Conservation (phyloP, 1,284 basidiomycete species). For the Cutaneotrichosporon mucoides region DNA sequence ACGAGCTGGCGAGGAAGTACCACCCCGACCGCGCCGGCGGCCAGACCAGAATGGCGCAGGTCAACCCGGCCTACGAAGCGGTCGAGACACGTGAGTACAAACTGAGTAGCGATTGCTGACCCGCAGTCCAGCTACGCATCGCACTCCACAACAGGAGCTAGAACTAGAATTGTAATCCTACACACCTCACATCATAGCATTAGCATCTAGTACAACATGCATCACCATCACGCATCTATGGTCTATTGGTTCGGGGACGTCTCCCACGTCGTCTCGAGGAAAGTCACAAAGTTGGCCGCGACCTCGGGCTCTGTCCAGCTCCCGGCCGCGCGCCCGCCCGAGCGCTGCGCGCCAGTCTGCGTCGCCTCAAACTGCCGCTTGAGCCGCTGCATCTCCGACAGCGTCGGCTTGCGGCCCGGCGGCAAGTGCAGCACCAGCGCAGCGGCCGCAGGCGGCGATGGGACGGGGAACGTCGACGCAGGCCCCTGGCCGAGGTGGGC, state of each 20-base stretch:
- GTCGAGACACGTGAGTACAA: constrained; percentile 11
- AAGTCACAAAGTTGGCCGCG: constrained; percentile 67
- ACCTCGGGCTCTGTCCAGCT: constrained; percentile 73
- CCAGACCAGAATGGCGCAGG: constrained; percentile 3
- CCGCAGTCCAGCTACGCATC: constrained; percentile 2
- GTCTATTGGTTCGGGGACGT: constrained; percentile 13
- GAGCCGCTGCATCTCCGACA: constrained; percentile 76
- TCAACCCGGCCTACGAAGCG: constrained; percentile 15
- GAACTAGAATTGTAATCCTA: background rate
- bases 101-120: background rate
- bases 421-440: constrained; percentile 53
- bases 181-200: no score
- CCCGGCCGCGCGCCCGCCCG: constrained; percentile 74
- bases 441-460: constrained; percentile 55
- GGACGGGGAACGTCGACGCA: constrained; percentile 55
- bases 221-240: background rate
- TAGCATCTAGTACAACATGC: constrained; percentile 3
- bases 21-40: constrained; percentile 15
- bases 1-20: constrained; percentile 2
- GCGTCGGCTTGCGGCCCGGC: constrained; percentile 65
- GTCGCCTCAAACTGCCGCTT: constrained; percentile 83
- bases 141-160: constrained; percentile 1
- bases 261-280: constrained; percentile 63
- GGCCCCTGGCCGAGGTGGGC: constrained; percentile 55
- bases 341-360: constrained; percentile 80